phyloP scores from a whole-genome alignment of 1,139 yeast genomes.

The Hansenula anomala region DNA sequence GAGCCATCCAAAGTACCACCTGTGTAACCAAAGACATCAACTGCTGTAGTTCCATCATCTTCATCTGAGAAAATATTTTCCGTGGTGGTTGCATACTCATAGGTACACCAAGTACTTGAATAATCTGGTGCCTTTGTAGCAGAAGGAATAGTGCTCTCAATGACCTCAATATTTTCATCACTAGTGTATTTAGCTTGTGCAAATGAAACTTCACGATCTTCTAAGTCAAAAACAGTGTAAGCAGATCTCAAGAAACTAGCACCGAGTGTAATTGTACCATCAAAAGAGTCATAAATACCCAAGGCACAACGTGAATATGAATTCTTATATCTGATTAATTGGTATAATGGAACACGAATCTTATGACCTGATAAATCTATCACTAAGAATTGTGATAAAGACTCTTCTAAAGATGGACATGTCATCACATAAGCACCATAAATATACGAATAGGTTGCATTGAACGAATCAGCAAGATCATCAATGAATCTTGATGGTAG shows the following conservation, averaged over 20 bases:
- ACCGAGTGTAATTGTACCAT: slow-evolving; percentile 43
- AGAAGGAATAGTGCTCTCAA: slow-evolving; percentile 36
- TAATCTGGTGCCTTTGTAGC: slow-evolving; percentile 36
- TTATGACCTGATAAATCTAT: slow-evolving; percentile 47
- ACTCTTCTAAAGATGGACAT: slow-evolving; percentile 23
- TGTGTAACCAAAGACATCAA: not conserved
- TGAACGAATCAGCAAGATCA: slow-evolving; percentile 30
- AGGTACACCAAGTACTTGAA: slow-evolving; percentile 29
- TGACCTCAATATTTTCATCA: slow-evolving; percentile 28
- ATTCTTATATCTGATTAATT: slow-evolving; percentile 25
- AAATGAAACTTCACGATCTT: slow-evolving; percentile 52
- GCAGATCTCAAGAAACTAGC: slow-evolving; percentile 67
- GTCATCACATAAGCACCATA: slow-evolving; percentile 30
- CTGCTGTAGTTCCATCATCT: slow-evolving; percentile 6
- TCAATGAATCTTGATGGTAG: slow-evolving; percentile 38
- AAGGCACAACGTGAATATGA: slow-evolving; percentile 24
- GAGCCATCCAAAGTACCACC: not conserved
- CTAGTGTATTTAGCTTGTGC: slow-evolving; percentile 47
- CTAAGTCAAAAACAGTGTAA: slow-evolving; percentile 71
- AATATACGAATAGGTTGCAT: slow-evolving; percentile 29
- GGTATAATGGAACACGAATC: slow-evolving; percentile 40
- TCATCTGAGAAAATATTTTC: slow-evolving; percentile 5
- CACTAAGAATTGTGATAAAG: slow-evolving; percentile 8
- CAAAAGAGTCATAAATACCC: slow-evolving; percentile 24
- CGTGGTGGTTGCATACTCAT: slow-evolving; percentile 8